Evolutionary conservation across 257 asterid genomes (phyloP), one percentile per base, ranked within the genome.

Genomic region (Sherardia arvensis): DNA sequence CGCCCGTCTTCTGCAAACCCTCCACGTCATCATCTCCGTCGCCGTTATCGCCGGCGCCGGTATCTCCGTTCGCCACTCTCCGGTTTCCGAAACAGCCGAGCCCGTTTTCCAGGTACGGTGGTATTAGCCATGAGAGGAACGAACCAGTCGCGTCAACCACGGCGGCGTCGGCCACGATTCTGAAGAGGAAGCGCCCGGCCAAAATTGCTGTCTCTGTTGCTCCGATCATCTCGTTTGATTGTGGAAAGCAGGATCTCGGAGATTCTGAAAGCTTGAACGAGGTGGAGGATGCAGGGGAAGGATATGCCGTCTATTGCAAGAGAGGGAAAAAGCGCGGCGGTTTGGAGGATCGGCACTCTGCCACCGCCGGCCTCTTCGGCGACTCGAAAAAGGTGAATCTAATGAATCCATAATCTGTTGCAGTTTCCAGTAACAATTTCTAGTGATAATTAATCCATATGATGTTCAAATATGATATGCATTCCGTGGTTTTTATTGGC

Each of bases 281-380:
- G 81, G 76, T 83, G 73, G 90, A 83, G 67, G 70, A 69, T 56
- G 94, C 82, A 48, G 86, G 81, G 59, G 85, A 81, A 23, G 85
- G 78, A 28, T 87, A 87, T 59, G 77, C 88, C 40, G 86, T 90
- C 58, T 90, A 54, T 74, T 85, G 85, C 60, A 90, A 87, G 67
- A 77, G 82, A 67, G 97, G 97, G 73, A 87, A 71, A 72, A 76
- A 86, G 59, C 73, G 67, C 20, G 84, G 83, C 21, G 77, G 57
- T 33, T 77, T 90, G 90, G 94, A 90, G 74, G 97, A 90, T 80
- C 83, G 94, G 10, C 79, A 81, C 74, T 72, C 91, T 3, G 94
- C 82, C 27, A 54, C 68, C 57, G 68, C 79, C 59, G 82, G 64
- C 23, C 68, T 64, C 33, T 71, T 66, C 29, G 82, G 83, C 51